Evolutionary conservation across 805 yeast species (phyloP), one percentile per base, ranked within the genome.

Genomic region (Yamadazyma nakazawae): DNA sequence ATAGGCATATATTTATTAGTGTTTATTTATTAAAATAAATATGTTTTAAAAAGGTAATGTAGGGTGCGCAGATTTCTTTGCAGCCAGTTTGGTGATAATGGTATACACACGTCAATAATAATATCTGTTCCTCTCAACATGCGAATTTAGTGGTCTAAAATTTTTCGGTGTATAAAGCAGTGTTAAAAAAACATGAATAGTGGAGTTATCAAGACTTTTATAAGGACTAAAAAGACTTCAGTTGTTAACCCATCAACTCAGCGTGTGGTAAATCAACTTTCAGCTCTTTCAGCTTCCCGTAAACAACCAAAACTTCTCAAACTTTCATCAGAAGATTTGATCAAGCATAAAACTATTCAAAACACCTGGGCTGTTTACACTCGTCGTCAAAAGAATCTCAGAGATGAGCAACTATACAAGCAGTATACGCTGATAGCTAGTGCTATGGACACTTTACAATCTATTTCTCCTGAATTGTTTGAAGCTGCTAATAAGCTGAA

Each of bases 221-320:
- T 60, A 19, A 68, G 71, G 46, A 63, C 63, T 4, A 66, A 67
- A 53, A 60, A 58, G 47, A 61, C 63, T 37, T 54, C 62, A 17
- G 58, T 65, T 10, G 53, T 64, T 38, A 63, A 57, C 44, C 59
- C 72, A 12, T 63, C 74, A 31, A 72, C 77, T 6, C 75, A 72
- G 46, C 69, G 59, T 50, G 72, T 72, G 43, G 74, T 71, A 38
- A 69, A 71, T 55, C 85, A 83, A 68, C 76, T 92, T 52, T 84
- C 95, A 35, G 96, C 92, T 18, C 64, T 91, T 55, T 81, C 94
- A 11, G 97, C 96, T 7, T 79, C 85, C 48, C 83, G 90, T 71
- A 92, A 90, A 66, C 91, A 84, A 66, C 99, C 99, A 39, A 80
- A 82, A 55, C 70, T 88, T 56, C 66, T 94, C 52, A 88, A 84